Percentiles rank a stretch among this genome's conserved stretches.
Evolutionary conservation across 2,329 filamentous ascomycete species (phyloP).

Genomic region (Fusarium sp.): DNA sequence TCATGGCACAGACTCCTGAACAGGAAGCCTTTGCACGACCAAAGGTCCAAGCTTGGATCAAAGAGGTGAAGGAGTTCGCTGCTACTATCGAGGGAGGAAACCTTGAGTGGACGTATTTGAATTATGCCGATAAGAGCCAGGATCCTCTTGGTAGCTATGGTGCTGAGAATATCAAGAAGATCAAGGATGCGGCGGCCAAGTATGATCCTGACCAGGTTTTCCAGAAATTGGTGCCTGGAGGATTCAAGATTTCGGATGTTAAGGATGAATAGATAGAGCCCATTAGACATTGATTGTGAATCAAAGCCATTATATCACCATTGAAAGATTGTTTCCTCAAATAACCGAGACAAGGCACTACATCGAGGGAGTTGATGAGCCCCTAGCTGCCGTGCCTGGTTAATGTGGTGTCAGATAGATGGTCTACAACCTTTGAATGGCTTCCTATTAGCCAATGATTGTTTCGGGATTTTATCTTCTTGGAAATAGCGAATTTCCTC

Average conservation of each 20-base stretch:
- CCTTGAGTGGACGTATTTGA: conserved; percentile 39
- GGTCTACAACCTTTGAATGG: too few relatives aligned
- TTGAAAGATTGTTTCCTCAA: too few relatives aligned
- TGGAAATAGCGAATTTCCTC: too few relatives aligned
- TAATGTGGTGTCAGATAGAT: too few relatives aligned
- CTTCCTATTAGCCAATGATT: too few relatives aligned
- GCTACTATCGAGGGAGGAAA: conserved; percentile 29
- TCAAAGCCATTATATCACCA: too few relatives aligned
- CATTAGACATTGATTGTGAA: too few relatives aligned
- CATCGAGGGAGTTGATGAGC: too few relatives aligned
- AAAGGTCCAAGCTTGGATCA: conserved; percentile 22
- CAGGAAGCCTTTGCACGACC: conserved; percentile 23
- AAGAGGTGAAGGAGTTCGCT: conserved; percentile 13
- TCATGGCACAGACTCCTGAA: conserved; percentile 19
- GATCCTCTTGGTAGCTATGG: conserved; percentile 41
- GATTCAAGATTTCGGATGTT: conserved; percentile 42
- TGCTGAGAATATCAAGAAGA: conserved; percentile 35
- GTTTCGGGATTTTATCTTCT: too few relatives aligned
- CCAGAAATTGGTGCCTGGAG: conserved; percentile 40
- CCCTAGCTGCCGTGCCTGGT: too few relatives aligned
- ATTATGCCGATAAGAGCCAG: conserved; percentile 38
- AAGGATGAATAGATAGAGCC: not conserved
- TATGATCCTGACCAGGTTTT: conserved; percentile 47
- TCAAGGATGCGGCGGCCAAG: conserved; percentile 37
- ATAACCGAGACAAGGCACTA: too few relatives aligned